Percentiles rank a stretch among this genome's conserved stretches.
These are phyloP conservation scores for Suillus sp. DNA, from an alignment of 768 basidiomycete genomes.

Conservation along the genomic window DNA sequence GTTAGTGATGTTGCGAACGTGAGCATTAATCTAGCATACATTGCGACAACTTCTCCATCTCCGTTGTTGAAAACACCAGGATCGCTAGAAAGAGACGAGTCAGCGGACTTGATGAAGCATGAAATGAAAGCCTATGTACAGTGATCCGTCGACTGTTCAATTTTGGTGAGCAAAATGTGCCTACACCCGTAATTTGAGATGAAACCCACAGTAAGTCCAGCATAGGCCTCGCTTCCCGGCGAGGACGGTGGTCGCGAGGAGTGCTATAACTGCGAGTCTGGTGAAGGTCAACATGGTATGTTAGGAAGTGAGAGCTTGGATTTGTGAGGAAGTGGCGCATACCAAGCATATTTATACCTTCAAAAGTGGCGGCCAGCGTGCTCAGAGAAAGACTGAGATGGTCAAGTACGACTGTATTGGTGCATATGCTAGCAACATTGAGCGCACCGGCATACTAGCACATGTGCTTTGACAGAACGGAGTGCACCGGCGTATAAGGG, in stretches of 20 bases:
- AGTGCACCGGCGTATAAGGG: no score
- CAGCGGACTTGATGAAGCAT: not conserved
- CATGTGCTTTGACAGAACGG: not conserved
- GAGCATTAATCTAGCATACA: slow-evolving; percentile 23
- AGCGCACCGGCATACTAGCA: no score
- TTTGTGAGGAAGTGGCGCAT: not conserved
- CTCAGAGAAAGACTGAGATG: not conserved
- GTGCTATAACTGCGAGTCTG: slow-evolving; percentile 20
- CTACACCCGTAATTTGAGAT: slow-evolving; percentile 2
- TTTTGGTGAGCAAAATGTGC: not conserved
- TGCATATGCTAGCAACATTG: no score
- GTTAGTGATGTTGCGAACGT: not conserved
- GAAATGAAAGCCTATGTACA: slow-evolving; percentile 25
- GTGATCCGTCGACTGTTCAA: slow-evolving; percentile 28
- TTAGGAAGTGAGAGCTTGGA: not conserved
- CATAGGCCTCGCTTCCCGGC: slow-evolving; percentile 42
- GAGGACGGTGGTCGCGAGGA: slow-evolving; percentile 22
- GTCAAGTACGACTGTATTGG: not conserved
- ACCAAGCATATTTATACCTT: slow-evolving; percentile 1
- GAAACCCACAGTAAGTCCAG: slow-evolving; percentile 38
- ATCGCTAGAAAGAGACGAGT: slow-evolving; percentile 21
- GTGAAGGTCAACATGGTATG: slow-evolving; percentile 22
- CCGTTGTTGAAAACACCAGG: slow-evolving; percentile 37
- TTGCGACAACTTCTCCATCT: slow-evolving; percentile 35
- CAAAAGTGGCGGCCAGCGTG: not conserved